phyloP scores from a whole-genome alignment of 441 rosid species.

The Gossypium trilobum region DNA sequence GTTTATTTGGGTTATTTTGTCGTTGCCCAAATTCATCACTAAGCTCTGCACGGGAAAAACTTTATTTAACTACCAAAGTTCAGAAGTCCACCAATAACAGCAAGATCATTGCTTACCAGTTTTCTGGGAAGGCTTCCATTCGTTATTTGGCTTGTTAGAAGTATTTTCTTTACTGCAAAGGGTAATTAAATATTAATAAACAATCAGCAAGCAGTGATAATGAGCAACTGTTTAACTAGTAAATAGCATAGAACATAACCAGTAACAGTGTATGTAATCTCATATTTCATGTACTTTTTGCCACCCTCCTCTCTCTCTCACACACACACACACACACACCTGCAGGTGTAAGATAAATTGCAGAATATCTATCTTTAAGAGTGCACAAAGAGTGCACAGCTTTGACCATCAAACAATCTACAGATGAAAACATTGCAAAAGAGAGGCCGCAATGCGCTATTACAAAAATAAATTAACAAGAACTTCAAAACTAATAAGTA shows the following conservation, averaged over 20 bases:
- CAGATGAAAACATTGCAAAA: neutral
- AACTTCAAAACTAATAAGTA: neutral
- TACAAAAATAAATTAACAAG: neutral
- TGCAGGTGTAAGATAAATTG: neutral
- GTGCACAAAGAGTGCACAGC: neutral
- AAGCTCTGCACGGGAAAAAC: constrained; percentile 31
- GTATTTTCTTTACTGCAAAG: constrained; percentile 60
- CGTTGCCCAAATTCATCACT: constrained; percentile 56
- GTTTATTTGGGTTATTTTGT: constrained; percentile 52
- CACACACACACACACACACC: neutral
- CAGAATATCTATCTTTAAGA: neutral
- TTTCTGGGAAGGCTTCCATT: constrained; percentile 49
- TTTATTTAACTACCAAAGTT: constrained; percentile 1
- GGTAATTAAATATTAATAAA: neutral
- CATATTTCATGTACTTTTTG: neutral
- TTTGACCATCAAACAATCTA: neutral
- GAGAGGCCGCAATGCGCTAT: neutral
- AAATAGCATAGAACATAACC: neutral
- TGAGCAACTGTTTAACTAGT: neutral
- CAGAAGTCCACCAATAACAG: neutral
- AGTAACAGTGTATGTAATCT: neutral
- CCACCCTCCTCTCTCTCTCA: neutral
- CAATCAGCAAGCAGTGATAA: neutral
- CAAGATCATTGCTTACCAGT: constrained; percentile 39
- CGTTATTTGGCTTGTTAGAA: constrained; percentile 41